Evolutionary conservation across 768 basidiomycete species (phyloP).

Genomic region (Saitozyma podzolica): DNA sequence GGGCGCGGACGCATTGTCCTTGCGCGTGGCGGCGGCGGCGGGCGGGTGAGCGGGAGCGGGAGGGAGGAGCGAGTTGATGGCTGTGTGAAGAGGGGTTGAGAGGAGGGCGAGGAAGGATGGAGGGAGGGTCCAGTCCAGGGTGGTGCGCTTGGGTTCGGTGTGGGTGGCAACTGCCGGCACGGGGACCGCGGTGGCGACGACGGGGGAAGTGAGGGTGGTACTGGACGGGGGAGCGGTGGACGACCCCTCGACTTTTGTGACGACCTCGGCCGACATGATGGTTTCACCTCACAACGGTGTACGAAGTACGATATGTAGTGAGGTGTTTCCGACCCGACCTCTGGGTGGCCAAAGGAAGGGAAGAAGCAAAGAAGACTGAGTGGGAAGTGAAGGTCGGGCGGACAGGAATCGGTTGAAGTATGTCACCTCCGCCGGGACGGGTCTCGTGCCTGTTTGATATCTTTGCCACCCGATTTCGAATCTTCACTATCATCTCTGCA

Average conservation of each 20-base stretch:
- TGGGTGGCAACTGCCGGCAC: too few relatives aligned
- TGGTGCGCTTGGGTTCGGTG: constrained; percentile 1
- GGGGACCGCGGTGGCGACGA: too few relatives aligned
- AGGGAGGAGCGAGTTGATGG: background rate
- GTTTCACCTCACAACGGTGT: too few relatives aligned
- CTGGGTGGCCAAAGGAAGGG: too few relatives aligned
- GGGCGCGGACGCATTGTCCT: background rate
- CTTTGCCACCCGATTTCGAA: too few relatives aligned
- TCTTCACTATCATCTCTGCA: too few relatives aligned
- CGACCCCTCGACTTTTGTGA: background rate
- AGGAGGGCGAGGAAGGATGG: constrained; percentile 11
- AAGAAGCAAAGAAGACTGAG: too few relatives aligned
- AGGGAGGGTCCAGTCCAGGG: constrained; percentile 7
- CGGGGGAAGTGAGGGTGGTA: background rate
- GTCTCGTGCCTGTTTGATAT: too few relatives aligned
- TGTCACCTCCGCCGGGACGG: too few relatives aligned
- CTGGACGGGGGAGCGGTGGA: background rate
- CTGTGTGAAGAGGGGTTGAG: background rate
- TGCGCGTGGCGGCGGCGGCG: background rate
- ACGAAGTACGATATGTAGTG: constrained; percentile 1
- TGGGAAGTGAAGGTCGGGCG: too few relatives aligned
- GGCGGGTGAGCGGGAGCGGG: background rate
- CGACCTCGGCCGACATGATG: constrained; percentile 3
- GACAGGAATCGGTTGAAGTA: too few relatives aligned
- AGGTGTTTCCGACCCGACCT: background rate